phyloP scores from a whole-genome alignment of 768 basidiomycete genomes.

The Stropharia rugosoannulata region DNA sequence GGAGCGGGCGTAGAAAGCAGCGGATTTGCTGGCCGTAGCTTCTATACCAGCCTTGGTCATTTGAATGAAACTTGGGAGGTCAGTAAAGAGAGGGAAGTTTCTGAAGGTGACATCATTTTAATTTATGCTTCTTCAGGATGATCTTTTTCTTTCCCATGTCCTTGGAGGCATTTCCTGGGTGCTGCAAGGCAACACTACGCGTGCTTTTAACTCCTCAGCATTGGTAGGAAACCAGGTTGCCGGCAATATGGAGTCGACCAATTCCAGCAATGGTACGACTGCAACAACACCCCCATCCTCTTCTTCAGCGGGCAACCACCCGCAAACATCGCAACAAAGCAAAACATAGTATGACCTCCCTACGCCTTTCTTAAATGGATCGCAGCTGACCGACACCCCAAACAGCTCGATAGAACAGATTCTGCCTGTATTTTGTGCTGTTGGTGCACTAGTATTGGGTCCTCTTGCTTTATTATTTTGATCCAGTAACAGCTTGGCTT shows the following conservation, averaged over 20 bases:
- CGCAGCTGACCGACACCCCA: too few species aligned
- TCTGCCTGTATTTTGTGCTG: too few species aligned
- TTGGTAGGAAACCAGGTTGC: slow-evolving; percentile 50
- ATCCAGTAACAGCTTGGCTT: too few species aligned
- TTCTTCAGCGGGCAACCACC: not conserved
- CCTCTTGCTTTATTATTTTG: too few species aligned
- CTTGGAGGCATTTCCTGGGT: slow-evolving; percentile 76
- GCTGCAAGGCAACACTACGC: slow-evolving; percentile 68
- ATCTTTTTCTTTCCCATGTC: slow-evolving; percentile 70
- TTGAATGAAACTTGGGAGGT: slow-evolving; percentile 78
- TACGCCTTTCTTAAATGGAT: too few species aligned
- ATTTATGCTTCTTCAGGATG: slow-evolving; percentile 42
- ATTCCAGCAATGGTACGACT: not conserved
- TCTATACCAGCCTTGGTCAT: slow-evolving; percentile 84
- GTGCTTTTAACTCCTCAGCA: slow-evolving; percentile 59
- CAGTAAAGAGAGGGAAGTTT: slow-evolving; percentile 13
- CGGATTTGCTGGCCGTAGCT: slow-evolving; percentile 66
- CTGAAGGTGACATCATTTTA: not conserved
- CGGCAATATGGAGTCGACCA: not conserved
- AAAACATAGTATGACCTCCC: too few species aligned
- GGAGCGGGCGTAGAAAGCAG: slow-evolving; percentile 61
- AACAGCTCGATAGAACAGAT: too few species aligned
- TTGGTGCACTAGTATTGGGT: too few species aligned
- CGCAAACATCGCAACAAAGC: not conserved
- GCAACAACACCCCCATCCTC: not conserved